phyloP scores from a whole-genome alignment of 1,284 basidiomycete species.

The Cystobasidiaceae sp. region DNA sequence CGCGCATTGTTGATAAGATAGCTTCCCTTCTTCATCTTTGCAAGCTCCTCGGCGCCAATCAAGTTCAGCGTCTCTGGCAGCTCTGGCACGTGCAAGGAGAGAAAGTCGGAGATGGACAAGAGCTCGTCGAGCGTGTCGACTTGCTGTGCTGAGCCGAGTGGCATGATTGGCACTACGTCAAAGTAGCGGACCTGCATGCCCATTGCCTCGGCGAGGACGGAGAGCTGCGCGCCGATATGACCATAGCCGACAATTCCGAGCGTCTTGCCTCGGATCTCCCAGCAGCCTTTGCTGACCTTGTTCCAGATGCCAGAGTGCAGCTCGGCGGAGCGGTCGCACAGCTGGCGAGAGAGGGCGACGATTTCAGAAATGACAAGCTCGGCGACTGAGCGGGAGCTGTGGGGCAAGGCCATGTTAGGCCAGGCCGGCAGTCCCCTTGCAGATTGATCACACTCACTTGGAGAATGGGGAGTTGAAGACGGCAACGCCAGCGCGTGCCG shows the following conservation, averaged over 20 bases:
- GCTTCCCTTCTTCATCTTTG: slow-evolving; percentile 88
- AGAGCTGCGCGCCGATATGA: slow-evolving; percentile 96
- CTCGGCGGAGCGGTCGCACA: slow-evolving; percentile 82
- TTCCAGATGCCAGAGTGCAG: slow-evolving; percentile 92
- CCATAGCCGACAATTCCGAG: slow-evolving; percentile 98
- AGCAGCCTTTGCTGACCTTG: slow-evolving; percentile 97
- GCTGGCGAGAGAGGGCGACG: slow-evolving; percentile 88
- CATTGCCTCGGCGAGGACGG: slow-evolving; percentile 92
- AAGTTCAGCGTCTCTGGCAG: slow-evolving; percentile 92
- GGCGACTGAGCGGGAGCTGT: slow-evolving; percentile 84
- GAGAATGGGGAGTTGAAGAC: slow-evolving; percentile 99
- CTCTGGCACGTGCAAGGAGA: slow-evolving; percentile 95
- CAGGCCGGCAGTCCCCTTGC: neutral
- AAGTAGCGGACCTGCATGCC: slow-evolving; percentile 95
- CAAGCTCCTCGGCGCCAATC: slow-evolving; percentile 72
- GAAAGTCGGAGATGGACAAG: slow-evolving; percentile 78
- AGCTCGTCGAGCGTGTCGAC: slow-evolving; percentile 75
- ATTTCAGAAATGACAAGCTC: slow-evolving; percentile 96
- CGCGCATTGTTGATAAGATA: slow-evolving; percentile 99
- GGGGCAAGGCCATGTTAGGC: neutral
- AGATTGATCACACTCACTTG: slow-evolving; percentile 52
- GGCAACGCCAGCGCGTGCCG: slow-evolving; percentile 82
- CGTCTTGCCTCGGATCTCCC: slow-evolving; percentile 96
- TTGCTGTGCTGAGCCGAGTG: slow-evolving; percentile 87
- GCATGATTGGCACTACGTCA: slow-evolving; percentile 96